phyloP scores from a whole-genome alignment of 1,284 basidiomycete genomes.

The Mycosarcoma maydis region DNA sequence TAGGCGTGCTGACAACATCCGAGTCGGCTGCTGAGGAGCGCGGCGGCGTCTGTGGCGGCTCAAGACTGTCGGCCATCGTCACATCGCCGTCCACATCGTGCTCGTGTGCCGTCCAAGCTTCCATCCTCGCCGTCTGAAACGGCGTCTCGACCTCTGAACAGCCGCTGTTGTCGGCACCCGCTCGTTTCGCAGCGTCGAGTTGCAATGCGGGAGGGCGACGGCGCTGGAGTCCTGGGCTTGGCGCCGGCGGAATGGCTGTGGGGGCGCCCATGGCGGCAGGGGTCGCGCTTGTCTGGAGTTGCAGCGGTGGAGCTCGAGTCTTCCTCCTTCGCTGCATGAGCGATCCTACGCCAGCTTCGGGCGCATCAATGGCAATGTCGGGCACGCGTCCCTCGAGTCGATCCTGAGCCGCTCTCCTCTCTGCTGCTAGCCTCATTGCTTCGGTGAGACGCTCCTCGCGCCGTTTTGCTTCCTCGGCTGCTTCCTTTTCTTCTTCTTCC shows the following conservation, averaged over 20 bases:
- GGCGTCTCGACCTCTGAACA: slow-evolving; percentile 27
- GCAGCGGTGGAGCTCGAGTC: slow-evolving; percentile 33
- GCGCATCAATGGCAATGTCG: slow-evolving; percentile 3
- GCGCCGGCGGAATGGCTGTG: slow-evolving; percentile 7
- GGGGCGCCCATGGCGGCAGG: neutral
- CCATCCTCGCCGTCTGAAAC: slow-evolving; percentile 35
- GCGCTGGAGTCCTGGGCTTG: slow-evolving; percentile 26
- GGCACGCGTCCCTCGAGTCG: slow-evolving; percentile 29
- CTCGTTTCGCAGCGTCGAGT: slow-evolving; percentile 6
- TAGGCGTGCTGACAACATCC: slow-evolving; percentile 37
- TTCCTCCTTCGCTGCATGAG: slow-evolving; percentile 43
- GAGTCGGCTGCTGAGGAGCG: slow-evolving; percentile 21
- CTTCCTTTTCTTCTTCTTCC: slow-evolving; percentile 59
- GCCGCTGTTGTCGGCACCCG: neutral
- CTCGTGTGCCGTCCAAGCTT: slow-evolving; percentile 8
- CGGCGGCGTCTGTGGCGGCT: slow-evolving; percentile 40
- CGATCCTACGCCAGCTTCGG: slow-evolving; percentile 18
- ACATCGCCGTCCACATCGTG: slow-evolving; percentile 30
- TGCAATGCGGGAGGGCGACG: slow-evolving; percentile 39
- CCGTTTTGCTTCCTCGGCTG: slow-evolving; percentile 42
- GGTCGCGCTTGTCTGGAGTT: slow-evolving; percentile 21
- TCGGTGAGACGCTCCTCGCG: slow-evolving; percentile 45
- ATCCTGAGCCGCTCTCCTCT: slow-evolving; percentile 41
- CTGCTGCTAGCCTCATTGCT: slow-evolving; percentile 31
- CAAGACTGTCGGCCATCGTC: slow-evolving; percentile 28